Evolutionary conservation across 1,284 basidiomycete species (phyloP), one percentile per base, ranked within the genome.

Genomic region (Ganoderma sinense): DNA sequence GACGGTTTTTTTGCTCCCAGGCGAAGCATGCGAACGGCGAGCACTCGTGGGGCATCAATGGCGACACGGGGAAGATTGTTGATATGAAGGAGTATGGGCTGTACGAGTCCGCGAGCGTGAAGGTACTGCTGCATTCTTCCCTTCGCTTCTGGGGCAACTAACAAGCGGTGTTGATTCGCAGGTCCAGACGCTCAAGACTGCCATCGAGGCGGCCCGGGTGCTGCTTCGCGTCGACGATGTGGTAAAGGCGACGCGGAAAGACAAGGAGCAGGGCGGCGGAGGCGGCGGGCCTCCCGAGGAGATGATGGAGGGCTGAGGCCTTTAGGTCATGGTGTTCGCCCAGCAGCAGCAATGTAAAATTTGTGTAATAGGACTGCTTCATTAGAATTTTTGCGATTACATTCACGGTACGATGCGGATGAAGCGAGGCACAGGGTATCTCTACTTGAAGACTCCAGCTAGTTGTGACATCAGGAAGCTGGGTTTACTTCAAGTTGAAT

Each of bases 161-260:
- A 59, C 33, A 20, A 7, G 33, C 29, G 39, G 59, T 23, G 7
- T 3, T 26, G 16, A 26, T n/a, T 23, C 26, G 26, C 71, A 91
- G 92, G 94, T 98, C 64, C 97, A 99, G 87, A 99, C 93, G 23
- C 85, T 98, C 78, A 99, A 99, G 89, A 99, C 97, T 13, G 97
- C 97, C 20, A 94, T 99, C 75, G 97, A 99, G 88, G 93, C 79
- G 33, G 94, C 97, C 0, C 94, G 96, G 18, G 91, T 99, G 83
- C 84, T 98, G 14, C 87, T 99, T 18, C 91, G 97, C 45, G 97
- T 99, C 2, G 97, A 99, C 79, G 97, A 99, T 78, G 95, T 98
- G 66, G 96, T 97, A 14, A 93, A 94, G 75, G 96, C 96, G 20
- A 87, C 90, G 40, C 87, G 93, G 69, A 91, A 91, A 78, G 92